A percentile compares a stretch with the other conserved stretches of the same genome.
These are phyloP conservation scores for Nothomitra cinnamomea DNA, from an alignment of 2,329 filamentous ascomycete genomes.

Conservation along the genomic window DNA sequence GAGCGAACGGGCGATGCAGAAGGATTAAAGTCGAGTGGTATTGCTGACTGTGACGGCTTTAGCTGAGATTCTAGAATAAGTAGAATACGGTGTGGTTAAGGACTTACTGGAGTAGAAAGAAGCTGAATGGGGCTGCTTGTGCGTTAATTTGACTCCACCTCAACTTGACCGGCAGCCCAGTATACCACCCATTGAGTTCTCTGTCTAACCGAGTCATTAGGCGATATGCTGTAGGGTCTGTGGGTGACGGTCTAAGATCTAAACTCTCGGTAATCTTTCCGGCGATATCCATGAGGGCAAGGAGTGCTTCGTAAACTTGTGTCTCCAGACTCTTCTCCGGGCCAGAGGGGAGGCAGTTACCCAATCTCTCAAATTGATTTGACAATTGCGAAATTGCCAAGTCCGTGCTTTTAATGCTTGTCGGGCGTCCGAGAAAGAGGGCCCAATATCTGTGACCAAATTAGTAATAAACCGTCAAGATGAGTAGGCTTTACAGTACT, in stretches of 20 bases:
- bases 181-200: conserved; percentile 37
- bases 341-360: conserved; percentile 21
- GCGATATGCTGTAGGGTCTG: conserved; percentile 17
- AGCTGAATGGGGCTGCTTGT: conserved; percentile 19
- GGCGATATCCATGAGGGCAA: conserved; percentile 38
- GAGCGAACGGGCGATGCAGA: conserved; percentile 35
- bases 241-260: conserved; percentile 19
- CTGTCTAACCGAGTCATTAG: conserved; percentile 34
- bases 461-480: too few species aligned
- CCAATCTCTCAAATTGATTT: conserved; percentile 27
- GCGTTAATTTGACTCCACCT: conserved; percentile 22
- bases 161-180: conserved; percentile 30
- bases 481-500: conserved; percentile 14
- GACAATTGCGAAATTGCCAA: conserved; percentile 31
- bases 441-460: conserved; percentile 26
- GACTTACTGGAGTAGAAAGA: too few species aligned
- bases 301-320: conserved; percentile 33
- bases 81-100: too few species aligned
- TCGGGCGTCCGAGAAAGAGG: conserved; percentile 35
- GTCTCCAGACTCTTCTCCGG: conserved; percentile 19
- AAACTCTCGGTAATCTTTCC: conserved; percentile 32
- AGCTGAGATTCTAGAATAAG: conserved; percentile 19
- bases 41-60: conserved; percentile 35
- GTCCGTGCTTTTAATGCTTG: conserved; percentile 35
- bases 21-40: conserved; percentile 37